Evolutionary conservation across 176 grass and related monocot species (phyloP).

Genomic region (Phoenix dactylifera): DNA sequence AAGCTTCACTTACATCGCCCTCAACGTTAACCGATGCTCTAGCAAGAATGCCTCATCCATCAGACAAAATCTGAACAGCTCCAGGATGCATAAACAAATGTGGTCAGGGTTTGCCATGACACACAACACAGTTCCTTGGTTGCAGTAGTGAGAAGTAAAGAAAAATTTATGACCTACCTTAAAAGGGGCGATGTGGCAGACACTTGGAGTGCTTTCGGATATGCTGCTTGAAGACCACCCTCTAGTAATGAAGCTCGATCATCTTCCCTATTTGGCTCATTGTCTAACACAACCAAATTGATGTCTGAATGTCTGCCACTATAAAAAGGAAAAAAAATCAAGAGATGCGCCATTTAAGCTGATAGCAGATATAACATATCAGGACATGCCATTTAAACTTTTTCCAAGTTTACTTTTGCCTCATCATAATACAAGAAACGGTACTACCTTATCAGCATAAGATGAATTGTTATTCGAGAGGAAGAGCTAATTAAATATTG

Average conservation of each 20-base stretch:
- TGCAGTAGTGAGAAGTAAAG: neutral
- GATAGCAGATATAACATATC: no score
- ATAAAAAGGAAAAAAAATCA: slow-evolving; percentile 12
- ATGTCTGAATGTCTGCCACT: slow-evolving; percentile 74
- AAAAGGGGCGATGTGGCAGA: slow-evolving; percentile 46
- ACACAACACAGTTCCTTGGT: slow-evolving; percentile 10
- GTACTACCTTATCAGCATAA: no score
- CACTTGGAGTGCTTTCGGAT: slow-evolving; percentile 42
- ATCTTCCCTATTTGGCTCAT: slow-evolving; percentile 50
- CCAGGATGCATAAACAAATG: neutral
- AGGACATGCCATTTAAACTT: no score
- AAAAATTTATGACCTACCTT: slow-evolving; percentile 31
- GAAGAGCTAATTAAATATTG: no score
- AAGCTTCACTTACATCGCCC: slow-evolving; percentile 62
- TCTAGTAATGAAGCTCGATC: slow-evolving; percentile 58
- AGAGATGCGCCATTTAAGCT: no score
- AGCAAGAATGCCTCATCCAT: slow-evolving; percentile 72
- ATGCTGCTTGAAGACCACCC: slow-evolving; percentile 47
- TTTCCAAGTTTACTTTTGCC: no score
- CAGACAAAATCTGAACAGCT: slow-evolving; percentile 54
- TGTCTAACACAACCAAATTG: slow-evolving; percentile 70
- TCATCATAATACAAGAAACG: no score
- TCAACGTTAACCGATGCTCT: slow-evolving; percentile 69
- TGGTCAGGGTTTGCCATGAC: slow-evolving; percentile 3
- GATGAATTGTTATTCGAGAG: no score